Evolutionary conservation across 2,329 filamentous ascomycete species (phyloP).

Genomic region (Trichoderma sp.): DNA sequence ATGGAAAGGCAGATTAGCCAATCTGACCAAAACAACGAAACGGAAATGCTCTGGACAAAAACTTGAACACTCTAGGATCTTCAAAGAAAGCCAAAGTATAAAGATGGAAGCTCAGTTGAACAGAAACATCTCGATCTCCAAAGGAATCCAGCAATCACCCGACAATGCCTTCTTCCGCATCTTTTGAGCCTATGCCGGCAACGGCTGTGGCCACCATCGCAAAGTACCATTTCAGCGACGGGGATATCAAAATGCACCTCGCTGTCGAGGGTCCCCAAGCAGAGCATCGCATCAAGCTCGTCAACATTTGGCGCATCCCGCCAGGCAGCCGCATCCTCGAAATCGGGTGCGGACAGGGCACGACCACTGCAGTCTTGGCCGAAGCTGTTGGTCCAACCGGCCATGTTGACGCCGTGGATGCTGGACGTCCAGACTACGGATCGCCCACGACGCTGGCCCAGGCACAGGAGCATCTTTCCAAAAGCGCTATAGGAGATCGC

Average conservation of each 20-base stretch:
- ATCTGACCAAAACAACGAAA: not conserved
- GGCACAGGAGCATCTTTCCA: constrained; percentile 51
- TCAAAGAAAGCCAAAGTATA: not conserved
- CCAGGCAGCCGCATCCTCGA: constrained; percentile 55
- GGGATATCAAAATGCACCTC: constrained; percentile 12
- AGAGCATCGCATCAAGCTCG: constrained; percentile 44
- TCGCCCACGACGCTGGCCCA: constrained; percentile 54
- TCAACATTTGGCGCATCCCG: constrained; percentile 43
- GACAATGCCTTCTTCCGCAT: constrained; percentile 24
- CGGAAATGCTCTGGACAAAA: not conserved
- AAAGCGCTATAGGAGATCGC: constrained; percentile 44
- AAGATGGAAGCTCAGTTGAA: not conserved
- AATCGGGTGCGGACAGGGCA: constrained; percentile 64
- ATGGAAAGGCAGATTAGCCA: not conserved
- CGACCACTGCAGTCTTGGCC: constrained; percentile 59
- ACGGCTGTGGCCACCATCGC: constrained; percentile 28
- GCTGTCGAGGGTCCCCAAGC: constrained; percentile 36
- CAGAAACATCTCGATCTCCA: not conserved
- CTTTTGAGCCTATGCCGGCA: constrained; percentile 27
- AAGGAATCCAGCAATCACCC: not conserved
- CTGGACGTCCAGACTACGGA: constrained; percentile 54
- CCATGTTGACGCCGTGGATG: constrained; percentile 56
- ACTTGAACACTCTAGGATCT: not conserved
- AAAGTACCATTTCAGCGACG: constrained; percentile 10
- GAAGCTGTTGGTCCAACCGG: constrained; percentile 49